Percentiles rank a stretch among this genome's conserved stretches.
These are phyloP conservation scores for Xanthoparmelia taractica DNA, from an alignment of 495 filamentous ascomycete species.

Conservation along the genomic window DNA sequence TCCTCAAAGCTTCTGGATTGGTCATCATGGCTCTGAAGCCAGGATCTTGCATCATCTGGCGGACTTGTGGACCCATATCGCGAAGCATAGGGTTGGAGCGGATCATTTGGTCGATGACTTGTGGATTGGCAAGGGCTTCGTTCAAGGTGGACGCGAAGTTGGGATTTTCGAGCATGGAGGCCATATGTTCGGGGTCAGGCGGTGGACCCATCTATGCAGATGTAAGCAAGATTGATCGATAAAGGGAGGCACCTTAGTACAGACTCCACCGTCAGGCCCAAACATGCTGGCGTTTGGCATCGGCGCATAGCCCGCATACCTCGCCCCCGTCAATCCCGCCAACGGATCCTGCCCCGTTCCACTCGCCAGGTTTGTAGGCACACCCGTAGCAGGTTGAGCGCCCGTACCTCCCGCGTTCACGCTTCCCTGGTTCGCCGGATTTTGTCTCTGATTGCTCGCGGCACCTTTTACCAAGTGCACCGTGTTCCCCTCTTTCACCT, in stretches of 20 bases:
- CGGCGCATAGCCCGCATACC: constrained; percentile 87
- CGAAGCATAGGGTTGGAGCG: constrained; percentile 81
- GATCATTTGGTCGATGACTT: constrained; percentile 87
- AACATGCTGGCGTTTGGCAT: constrained; percentile 85
- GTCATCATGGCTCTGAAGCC: constrained; percentile 91
- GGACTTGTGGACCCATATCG: constrained; percentile 69
- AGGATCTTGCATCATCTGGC: constrained; percentile 76
- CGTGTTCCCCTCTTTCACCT: constrained; percentile 93
- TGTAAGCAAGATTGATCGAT: constrained; percentile 1
- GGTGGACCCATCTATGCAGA: constrained; percentile 76
- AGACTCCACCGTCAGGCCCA: constrained; percentile 92
- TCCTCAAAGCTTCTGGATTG: constrained; percentile 75
- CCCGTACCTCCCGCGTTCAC: constrained; percentile 44
- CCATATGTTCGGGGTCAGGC: constrained; percentile 69
- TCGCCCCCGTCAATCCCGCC: constrained; percentile 82
- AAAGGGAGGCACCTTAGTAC: constrained; percentile 32
- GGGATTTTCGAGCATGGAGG: constrained; percentile 80
- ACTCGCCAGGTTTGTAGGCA: constrained; percentile 85
- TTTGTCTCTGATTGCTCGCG: constrained; percentile 72
- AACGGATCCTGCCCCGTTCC: constrained; percentile 88
- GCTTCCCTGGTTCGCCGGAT: constrained; percentile 44
- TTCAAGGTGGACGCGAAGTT: constrained; percentile 75
- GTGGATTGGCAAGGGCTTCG: constrained; percentile 89
- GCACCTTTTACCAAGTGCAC: constrained; percentile 95
- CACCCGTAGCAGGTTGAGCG: constrained; percentile 42